These are phyloP conservation scores for Trifolium dubium DNA, from an alignment of 306 rosid species.

Conservation along the genomic window DNA sequence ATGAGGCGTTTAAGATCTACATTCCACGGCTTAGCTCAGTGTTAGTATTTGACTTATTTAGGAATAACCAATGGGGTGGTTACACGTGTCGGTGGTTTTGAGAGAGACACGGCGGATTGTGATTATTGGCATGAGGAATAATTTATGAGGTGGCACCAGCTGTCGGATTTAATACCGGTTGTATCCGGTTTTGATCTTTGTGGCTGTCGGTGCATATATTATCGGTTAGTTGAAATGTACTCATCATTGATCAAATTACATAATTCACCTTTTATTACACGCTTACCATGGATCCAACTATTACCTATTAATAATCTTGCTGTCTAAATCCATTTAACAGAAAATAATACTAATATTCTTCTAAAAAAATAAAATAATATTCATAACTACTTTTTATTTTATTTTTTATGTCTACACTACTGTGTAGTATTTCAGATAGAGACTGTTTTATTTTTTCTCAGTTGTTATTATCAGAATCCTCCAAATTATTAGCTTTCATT, in stretches of 20 bases:
- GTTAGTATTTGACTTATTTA: background rate
- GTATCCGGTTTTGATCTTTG: constrained; percentile 39
- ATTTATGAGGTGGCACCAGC: constrained; percentile 49
- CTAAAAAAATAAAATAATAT: no score
- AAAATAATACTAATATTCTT: no score
- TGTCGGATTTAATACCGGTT: constrained; percentile 48
- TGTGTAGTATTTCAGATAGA: background rate
- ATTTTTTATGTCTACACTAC: background rate
- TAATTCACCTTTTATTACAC: constrained; percentile 10
- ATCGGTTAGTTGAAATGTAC: constrained; percentile 27
- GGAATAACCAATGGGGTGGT: fast-evolving
- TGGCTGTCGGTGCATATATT: constrained; percentile 67
- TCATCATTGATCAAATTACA: constrained; percentile 8
- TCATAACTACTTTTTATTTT: no score
- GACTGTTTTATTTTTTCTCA: background rate
- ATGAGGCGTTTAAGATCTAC: background rate
- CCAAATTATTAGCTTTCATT: no score
- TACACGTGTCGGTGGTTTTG: constrained; percentile 29
- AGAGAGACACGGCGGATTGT: background rate
- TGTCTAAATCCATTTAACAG: background rate
- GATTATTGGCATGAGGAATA: background rate
- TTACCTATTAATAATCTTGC: background rate
- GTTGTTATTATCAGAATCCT: background rate
- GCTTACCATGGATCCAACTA: background rate
- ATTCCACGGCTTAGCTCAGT: constrained; percentile 17